Percentiles rank a stretch among this genome's conserved stretches.
phyloP scores from a whole-genome alignment of 495 filamentous ascomycete species.

The Thozetella sp. region DNA sequence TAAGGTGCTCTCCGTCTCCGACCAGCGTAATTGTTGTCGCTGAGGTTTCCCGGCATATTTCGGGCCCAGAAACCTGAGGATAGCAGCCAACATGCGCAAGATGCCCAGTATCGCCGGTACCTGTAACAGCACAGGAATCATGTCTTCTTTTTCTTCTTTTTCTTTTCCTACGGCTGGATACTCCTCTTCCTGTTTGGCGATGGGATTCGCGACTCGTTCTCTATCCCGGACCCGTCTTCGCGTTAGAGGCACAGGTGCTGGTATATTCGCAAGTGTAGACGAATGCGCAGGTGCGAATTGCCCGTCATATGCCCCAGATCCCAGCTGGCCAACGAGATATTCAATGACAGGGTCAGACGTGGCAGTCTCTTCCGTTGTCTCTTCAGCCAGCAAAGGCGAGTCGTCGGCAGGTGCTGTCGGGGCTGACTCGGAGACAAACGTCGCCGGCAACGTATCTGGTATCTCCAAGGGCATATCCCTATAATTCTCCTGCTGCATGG shows the following conservation, averaged over 20 bases:
- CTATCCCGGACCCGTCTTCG: background rate
- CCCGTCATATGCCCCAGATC: background rate
- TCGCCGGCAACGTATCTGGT: background rate
- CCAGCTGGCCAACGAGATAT: background rate
- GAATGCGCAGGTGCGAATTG: background rate
- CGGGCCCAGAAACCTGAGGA: background rate
- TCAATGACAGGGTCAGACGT: background rate
- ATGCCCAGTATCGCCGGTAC: background rate
- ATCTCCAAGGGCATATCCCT: background rate
- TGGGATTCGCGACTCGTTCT: background rate
- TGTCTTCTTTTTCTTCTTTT: background rate
- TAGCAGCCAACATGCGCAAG: background rate
- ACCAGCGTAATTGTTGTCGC: background rate
- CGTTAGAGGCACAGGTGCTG: background rate
- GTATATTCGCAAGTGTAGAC: background rate
- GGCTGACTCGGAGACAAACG: background rate
- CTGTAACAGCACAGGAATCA: background rate
- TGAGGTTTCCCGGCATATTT: background rate
- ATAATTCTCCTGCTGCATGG: constrained; percentile 5
- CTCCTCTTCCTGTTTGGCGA: too few relatives aligned
- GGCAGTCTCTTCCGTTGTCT: background rate
- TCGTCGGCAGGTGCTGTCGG: background rate
- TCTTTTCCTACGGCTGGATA: background rate
- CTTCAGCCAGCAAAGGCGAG: background rate
- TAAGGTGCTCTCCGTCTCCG: background rate